phyloP scores from a whole-genome alignment of 305 asterid species.

The Ajuga reptans region DNA sequence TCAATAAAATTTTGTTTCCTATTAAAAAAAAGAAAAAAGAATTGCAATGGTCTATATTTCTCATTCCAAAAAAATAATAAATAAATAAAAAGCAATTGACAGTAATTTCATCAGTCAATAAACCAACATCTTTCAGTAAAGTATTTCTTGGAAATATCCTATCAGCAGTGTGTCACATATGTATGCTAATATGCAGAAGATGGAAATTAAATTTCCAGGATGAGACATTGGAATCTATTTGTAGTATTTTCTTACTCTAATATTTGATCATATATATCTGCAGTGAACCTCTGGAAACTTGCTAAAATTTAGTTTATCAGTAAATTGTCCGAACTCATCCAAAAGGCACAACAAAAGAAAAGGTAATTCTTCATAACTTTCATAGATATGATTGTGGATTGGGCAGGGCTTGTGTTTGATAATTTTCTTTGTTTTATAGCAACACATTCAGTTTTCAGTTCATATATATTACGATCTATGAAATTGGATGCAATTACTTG shows the following conservation, averaged over 20 bases:
- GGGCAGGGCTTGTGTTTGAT: neutral
- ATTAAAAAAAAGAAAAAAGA: no score
- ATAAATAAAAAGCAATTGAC: neutral
- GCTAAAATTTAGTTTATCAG: no score
- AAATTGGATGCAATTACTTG: neutral
- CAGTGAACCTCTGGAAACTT: neutral
- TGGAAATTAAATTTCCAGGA: no score
- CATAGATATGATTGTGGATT: neutral
- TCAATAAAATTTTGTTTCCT: no score
- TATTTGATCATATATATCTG: neutral
- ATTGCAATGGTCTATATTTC: no score
- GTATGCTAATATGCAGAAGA: no score
- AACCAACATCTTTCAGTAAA: neutral
- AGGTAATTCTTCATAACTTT: neutral
- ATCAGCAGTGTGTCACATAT: neutral
- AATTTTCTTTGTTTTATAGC: neutral
- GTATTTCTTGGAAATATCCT: neutral
- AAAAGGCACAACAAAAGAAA: no score
- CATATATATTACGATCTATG: neutral
- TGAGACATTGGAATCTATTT: no score
- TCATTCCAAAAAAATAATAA: no score
- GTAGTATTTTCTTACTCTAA: neutral
- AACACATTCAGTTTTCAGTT: neutral
- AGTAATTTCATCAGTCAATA: neutral
- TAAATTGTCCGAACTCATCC: no score